Conservation (phyloP, 495 filamentous ascomycete species). For the Penicillium cinerascens region DNA sequence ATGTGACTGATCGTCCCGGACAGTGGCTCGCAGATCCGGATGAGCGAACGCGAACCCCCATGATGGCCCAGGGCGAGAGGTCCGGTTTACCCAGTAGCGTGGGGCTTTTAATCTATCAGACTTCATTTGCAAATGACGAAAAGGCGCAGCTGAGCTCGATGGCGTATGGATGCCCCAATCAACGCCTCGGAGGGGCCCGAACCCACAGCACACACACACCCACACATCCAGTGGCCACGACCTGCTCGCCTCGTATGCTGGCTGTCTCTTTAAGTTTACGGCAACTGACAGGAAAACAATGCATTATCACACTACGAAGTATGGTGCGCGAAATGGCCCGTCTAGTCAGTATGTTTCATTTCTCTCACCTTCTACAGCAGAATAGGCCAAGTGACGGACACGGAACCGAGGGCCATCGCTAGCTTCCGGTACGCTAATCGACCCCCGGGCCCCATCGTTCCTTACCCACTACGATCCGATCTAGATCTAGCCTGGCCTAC, state of each 20-base stretch:
- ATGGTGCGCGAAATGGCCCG: neutral
- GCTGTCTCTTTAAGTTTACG: neutral
- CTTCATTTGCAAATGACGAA: neutral
- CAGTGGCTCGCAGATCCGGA: conserved; percentile 15
- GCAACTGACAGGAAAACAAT: neutral
- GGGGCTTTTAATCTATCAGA: conserved; percentile 3
- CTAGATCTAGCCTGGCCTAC: conserved; percentile 15
- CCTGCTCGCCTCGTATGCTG: neutral
- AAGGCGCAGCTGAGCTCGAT: conserved; percentile 16
- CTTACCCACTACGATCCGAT: conserved; percentile 21
- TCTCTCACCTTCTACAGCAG: neutral
- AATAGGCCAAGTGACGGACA: neutral
- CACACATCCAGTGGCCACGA: neutral
- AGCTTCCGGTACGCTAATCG: conserved; percentile 5
- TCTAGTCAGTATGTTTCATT: neutral
- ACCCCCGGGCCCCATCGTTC: conserved; percentile 17
- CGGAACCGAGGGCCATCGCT: neutral
- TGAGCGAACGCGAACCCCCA: neutral
- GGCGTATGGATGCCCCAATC: neutral
- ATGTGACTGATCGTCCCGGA: conserved; percentile 21
- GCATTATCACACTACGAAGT: neutral
- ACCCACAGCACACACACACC: neutral
- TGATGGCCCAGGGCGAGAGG: neutral
- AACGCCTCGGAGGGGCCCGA: conserved; percentile 10
- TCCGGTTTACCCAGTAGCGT: conserved; percentile 1